A percentile compares a stretch with the other conserved stretches of the same genome.
Evolutionary conservation across 1,284 basidiomycete genomes (phyloP).

Genomic region (Trametes polyzona): DNA sequence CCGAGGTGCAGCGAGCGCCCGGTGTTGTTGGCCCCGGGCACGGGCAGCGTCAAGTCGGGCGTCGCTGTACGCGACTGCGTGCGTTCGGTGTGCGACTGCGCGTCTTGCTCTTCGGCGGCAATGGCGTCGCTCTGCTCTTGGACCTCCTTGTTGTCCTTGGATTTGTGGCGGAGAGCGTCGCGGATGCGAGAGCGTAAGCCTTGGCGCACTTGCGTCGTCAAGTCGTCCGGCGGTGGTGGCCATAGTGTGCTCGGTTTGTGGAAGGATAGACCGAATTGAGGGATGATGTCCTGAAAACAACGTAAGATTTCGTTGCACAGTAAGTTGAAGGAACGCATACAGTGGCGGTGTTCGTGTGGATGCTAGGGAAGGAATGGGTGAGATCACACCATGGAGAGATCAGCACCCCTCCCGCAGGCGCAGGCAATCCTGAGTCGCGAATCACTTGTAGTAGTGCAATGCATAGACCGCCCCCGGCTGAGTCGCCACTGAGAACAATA

Average conservation of each 20-base stretch:
- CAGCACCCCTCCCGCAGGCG: slow-evolving; percentile 84
- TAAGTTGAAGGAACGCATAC: slow-evolving; percentile 40
- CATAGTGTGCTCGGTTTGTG: slow-evolving; percentile 90
- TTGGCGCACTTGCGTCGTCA: slow-evolving; percentile 66
- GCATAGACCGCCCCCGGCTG: slow-evolving; percentile 90
- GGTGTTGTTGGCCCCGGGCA: slow-evolving; percentile 6
- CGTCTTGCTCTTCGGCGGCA: neutral
- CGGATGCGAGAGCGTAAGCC: slow-evolving; percentile 66
- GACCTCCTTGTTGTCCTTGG: slow-evolving; percentile 12
- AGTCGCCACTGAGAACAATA: slow-evolving; percentile 90
- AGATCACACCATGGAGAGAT: slow-evolving; percentile 95
- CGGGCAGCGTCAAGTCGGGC: slow-evolving; percentile 14
- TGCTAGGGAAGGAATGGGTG: slow-evolving; percentile 92
- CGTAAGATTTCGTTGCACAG: neutral
- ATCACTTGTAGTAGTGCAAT: slow-evolving; percentile 91
- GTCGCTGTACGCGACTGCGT: slow-evolving; percentile 5
- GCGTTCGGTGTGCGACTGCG: neutral
- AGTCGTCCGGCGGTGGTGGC: slow-evolving; percentile 85
- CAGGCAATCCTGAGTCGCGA: slow-evolving; percentile 82
- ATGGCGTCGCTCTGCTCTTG: neutral
- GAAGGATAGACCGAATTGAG: slow-evolving; percentile 64
- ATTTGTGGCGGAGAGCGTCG: slow-evolving; percentile 50
- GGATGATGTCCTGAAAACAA: slow-evolving; percentile 69
- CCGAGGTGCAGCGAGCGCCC: slow-evolving; percentile 42
- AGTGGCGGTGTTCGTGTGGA: slow-evolving; percentile 84